Conservation (phyloP, 2,329 filamentous ascomycete species). For the Talaromyces sp. region DNA sequence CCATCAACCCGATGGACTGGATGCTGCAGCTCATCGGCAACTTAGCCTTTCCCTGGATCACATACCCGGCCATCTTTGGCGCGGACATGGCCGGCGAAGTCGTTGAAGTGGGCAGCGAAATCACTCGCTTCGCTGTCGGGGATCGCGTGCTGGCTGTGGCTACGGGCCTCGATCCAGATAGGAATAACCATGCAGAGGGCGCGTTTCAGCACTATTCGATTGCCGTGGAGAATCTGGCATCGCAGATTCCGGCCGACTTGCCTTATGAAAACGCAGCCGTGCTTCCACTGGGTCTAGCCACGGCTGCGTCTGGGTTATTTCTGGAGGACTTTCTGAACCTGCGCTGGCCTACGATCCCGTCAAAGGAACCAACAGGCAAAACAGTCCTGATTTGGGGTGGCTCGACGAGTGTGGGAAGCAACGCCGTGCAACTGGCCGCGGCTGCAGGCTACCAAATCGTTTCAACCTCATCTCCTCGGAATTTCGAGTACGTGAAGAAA, state of each 20-base stretch:
- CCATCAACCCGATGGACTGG: conserved; percentile 27
- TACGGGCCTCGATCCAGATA: conserved; percentile 10
- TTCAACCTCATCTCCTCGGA: conserved; percentile 31
- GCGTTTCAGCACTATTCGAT: conserved; percentile 24
- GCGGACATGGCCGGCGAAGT: conserved; percentile 23
- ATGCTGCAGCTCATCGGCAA: conserved; percentile 21
- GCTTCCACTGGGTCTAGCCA: conserved; percentile 21
- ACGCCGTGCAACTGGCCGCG: conserved; percentile 36
- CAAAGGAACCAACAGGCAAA: conserved; percentile 20
- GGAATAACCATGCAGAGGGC: conserved; percentile 12
- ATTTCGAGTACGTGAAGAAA: conserved; percentile 36
- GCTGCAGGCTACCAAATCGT: conserved; percentile 35
- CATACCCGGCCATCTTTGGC: conserved; percentile 23
- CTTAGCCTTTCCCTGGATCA: conserved; percentile 10
- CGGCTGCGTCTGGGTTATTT: conserved; percentile 20
- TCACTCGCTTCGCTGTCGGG: conserved; percentile 20
- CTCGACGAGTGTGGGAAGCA: conserved; percentile 39
- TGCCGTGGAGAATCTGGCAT: conserved; percentile 11
- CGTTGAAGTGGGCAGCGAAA: conserved; percentile 19
- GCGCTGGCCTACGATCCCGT: conserved; percentile 5
- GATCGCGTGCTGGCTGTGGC: conserved; percentile 20
- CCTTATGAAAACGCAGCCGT: conserved; percentile 21
- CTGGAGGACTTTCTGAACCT: conserved; percentile 17
- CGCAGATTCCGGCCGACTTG: conserved; percentile 18
- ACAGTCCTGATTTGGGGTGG: conserved; percentile 48